phyloP scores from a whole-genome alignment of 169 alveolate genomes.

The Eimeria brunetti region DNA sequence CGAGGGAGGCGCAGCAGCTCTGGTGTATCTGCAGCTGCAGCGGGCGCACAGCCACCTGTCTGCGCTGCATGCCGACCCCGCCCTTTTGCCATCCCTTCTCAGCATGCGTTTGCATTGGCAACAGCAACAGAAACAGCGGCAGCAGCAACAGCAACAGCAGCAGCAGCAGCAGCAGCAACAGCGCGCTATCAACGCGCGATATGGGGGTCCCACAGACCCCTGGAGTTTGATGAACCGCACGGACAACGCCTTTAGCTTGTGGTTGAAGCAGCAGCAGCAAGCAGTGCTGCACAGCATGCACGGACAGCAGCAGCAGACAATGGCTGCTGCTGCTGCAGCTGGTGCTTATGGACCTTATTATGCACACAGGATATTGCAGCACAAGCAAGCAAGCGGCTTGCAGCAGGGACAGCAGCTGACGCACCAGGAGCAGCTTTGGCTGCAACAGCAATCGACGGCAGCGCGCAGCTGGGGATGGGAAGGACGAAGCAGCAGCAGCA shows the following conservation, averaged over 20 bases:
- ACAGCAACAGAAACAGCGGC: constrained; percentile 17
- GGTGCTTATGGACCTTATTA: neutral
- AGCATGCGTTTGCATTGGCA: constrained; percentile 46
- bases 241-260: constrained; percentile 19
- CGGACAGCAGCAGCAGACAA: constrained; percentile 24
- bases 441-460: neutral
- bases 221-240: constrained; percentile 38
- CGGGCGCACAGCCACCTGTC: constrained; percentile 30
- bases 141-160: constrained; percentile 19
- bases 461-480: neutral
- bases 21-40: constrained; percentile 61
- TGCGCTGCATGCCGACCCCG: constrained; percentile 38
- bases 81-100: constrained; percentile 13
- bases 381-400: neutral
- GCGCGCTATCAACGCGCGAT: neutral
- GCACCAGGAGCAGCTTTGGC: constrained; percentile 25
- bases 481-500: neutral
- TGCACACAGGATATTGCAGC: neutral
- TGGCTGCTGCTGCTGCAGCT: constrained; percentile 9
- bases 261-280: constrained; percentile 49
- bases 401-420: constrained; percentile 14
- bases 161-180: constrained; percentile 6
- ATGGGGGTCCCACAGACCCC: constrained; percentile 3
- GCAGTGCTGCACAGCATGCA: neutral
- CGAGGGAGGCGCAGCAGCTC: constrained; percentile 46